Conservation (phyloP, 2,329 filamentous ascomycete genomes). For the Albifimbria verrucaria region DNA sequence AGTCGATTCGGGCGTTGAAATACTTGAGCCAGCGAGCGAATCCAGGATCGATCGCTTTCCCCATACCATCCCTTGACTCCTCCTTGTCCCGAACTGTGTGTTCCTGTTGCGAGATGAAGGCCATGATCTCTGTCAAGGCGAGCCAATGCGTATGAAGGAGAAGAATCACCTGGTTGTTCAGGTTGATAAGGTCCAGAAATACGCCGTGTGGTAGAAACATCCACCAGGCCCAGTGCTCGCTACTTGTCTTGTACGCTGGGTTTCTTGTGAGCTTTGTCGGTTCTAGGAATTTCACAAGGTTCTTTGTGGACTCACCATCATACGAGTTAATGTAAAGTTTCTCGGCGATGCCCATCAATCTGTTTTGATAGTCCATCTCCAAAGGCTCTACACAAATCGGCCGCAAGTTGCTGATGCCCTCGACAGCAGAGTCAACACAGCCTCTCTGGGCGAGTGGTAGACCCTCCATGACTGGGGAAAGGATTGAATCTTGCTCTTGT, state of each 20-base stretch:
- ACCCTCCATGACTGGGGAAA: conserved; percentile 43
- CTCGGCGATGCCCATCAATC: conserved; percentile 44
- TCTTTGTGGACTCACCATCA: conserved; percentile 37
- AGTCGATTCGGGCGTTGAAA: conserved; percentile 45
- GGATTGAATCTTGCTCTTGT: conserved; percentile 34
- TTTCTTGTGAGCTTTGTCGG: conserved; percentile 1
- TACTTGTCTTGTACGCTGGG: conserved; percentile 47
- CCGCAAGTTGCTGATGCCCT: conserved; percentile 37
- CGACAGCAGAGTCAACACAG: conserved; percentile 45
- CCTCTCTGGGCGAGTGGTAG: conserved; percentile 42
- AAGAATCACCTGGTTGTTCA: conserved; percentile 40
- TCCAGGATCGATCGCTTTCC: conserved; percentile 34
- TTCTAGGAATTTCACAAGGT: background rate
- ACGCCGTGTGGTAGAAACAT: conserved; percentile 52
- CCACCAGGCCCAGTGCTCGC: conserved; percentile 53
- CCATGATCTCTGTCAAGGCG: conserved; percentile 52
- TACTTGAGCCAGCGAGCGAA: conserved; percentile 48
- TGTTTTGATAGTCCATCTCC: conserved; percentile 43
- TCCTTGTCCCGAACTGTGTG: conserved; percentile 24
- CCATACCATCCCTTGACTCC: conserved; percentile 15
- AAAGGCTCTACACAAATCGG: conserved; percentile 40
- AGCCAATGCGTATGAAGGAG: conserved; percentile 54
- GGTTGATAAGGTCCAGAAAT: conserved; percentile 49
- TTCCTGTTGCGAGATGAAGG: conserved; percentile 42
- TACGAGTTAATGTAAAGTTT: conserved; percentile 52